Conservation (phyloP, 1,284 basidiomycete genomes). For the Pyrrhoderma lamaoense region DNA sequence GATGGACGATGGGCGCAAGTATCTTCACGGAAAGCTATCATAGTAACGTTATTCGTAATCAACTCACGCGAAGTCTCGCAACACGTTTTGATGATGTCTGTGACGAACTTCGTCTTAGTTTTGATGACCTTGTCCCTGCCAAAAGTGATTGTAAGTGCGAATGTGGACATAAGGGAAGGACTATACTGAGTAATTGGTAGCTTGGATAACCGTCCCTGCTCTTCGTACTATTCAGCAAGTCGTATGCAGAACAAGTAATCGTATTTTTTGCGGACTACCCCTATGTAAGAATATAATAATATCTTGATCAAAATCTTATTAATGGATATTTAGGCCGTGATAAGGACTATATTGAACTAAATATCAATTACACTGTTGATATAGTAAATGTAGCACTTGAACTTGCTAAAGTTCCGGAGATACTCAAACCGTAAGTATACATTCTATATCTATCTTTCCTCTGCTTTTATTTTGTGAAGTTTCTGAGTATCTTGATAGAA, state of each 20-base stretch:
- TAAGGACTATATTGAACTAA: constrained; percentile 32
- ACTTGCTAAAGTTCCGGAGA: constrained; percentile 31
- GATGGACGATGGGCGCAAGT: constrained; percentile 18
- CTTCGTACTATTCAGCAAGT: constrained; percentile 32
- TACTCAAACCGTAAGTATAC: constrained; percentile 23
- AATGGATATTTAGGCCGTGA: constrained; percentile 32
- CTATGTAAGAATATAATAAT: constrained; percentile 26
- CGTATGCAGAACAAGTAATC: constrained; percentile 33
- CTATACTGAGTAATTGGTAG: constrained; percentile 19
- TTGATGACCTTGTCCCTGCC: constrained; percentile 18
- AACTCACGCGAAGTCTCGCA: constrained; percentile 23
- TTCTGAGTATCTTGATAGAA: not conserved
- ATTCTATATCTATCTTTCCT: not conserved
- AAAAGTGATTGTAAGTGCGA: constrained; percentile 17
- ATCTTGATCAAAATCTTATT: not conserved
- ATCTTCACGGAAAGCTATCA: constrained; percentile 21
- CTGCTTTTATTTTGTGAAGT: not conserved
- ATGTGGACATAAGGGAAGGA: not conserved
- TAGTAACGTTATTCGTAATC: constrained; percentile 21
- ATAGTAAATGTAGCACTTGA: constrained; percentile 23
- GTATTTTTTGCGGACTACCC: constrained; percentile 35
- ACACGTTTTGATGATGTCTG: constrained; percentile 22
- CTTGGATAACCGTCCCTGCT: constrained; percentile 32
- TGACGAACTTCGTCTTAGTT: constrained; percentile 24
- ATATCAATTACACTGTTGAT: constrained; percentile 28